phyloP scores from a whole-genome alignment of 2,329 filamentous ascomycete genomes.

The Cadophora sp. region DNA sequence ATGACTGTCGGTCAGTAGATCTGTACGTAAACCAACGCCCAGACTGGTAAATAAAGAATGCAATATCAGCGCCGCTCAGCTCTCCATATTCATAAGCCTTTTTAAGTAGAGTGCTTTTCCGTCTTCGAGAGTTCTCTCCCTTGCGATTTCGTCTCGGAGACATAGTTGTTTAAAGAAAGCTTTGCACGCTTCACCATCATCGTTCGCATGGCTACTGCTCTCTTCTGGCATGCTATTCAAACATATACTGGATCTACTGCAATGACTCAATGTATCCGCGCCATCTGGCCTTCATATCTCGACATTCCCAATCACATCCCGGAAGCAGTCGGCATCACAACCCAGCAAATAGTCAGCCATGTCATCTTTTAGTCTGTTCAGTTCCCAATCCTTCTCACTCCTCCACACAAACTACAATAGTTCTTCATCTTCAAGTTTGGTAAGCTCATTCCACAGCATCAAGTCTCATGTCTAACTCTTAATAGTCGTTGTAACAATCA shows the following conservation, averaged over 20 bases:
- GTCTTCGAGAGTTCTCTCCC: too few relatives aligned
- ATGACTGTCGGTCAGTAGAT: too few relatives aligned
- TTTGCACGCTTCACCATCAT: conserved; percentile 49
- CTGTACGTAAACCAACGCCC: too few relatives aligned
- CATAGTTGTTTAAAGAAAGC: neutral
- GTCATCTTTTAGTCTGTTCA: conserved; percentile 50
- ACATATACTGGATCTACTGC: conserved; percentile 44
- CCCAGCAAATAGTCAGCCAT: conserved; percentile 60
- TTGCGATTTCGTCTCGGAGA: too few relatives aligned
- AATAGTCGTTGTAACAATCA: conserved; percentile 34
- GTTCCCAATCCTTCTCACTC: conserved; percentile 55
- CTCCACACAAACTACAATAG: conserved; percentile 53
- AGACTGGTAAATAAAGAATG: too few relatives aligned
- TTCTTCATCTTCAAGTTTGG: conserved; percentile 58
- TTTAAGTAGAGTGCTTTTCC: too few relatives aligned
- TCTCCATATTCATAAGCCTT: too few relatives aligned
- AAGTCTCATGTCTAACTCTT: neutral
- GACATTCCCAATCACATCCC: conserved; percentile 58
- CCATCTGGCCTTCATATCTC: conserved; percentile 60
- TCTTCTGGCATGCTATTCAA: conserved; percentile 43
- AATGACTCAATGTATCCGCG: conserved; percentile 51
- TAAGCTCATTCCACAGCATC: conserved; percentile 13
- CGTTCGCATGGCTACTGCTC: conserved; percentile 45
- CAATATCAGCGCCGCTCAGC: too few relatives aligned
- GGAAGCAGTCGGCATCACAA: conserved; percentile 58